Conservation (phyloP, 208 protist species). For the Entamoeba invadens region DNA sequence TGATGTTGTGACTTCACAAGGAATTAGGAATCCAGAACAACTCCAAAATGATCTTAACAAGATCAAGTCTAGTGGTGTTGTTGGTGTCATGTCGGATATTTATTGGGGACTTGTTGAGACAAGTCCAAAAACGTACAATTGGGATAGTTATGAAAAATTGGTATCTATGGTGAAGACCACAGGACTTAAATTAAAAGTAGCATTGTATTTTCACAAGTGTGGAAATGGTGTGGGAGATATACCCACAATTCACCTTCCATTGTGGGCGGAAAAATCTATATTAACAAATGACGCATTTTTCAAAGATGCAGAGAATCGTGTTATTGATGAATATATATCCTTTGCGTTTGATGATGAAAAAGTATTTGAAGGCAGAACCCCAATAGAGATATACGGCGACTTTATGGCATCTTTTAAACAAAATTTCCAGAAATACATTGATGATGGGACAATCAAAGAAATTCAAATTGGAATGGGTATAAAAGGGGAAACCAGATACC, state of each 20-base stretch:
- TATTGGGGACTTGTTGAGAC: slow-evolving; percentile 57
- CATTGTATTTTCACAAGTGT: slow-evolving; percentile 49
- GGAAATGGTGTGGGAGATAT: slow-evolving; percentile 55
- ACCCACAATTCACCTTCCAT: slow-evolving; percentile 46
- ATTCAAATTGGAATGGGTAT: slow-evolving; percentile 46
- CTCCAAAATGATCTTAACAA: slow-evolving; percentile 26
- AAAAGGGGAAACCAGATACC: slow-evolving; percentile 54
- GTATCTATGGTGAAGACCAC: slow-evolving; percentile 11
- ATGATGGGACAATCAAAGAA: slow-evolving; percentile 17
- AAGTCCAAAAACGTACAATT: slow-evolving; percentile 45
- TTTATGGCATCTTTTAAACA: slow-evolving; percentile 40
- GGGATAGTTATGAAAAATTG: slow-evolving; percentile 23
- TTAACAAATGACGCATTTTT: slow-evolving; percentile 48
- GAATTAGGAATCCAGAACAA: slow-evolving; percentile 22
- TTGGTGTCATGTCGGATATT: slow-evolving; percentile 55
- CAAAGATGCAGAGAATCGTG: slow-evolving; percentile 32
- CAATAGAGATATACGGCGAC: slow-evolving; percentile 50
- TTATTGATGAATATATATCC: slow-evolving; percentile 49
- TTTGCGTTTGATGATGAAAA: slow-evolving; percentile 40
- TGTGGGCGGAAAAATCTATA: slow-evolving; percentile 36
- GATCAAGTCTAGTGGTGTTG: slow-evolving; percentile 32
- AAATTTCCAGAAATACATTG: neutral
- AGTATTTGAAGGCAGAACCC: slow-evolving; percentile 43
- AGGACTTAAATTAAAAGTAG: slow-evolving; percentile 46
- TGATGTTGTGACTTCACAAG: slow-evolving; percentile 27